Conservation (phyloP, 768 basidiomycete genomes). For the Mrakia blollopis region DNA sequence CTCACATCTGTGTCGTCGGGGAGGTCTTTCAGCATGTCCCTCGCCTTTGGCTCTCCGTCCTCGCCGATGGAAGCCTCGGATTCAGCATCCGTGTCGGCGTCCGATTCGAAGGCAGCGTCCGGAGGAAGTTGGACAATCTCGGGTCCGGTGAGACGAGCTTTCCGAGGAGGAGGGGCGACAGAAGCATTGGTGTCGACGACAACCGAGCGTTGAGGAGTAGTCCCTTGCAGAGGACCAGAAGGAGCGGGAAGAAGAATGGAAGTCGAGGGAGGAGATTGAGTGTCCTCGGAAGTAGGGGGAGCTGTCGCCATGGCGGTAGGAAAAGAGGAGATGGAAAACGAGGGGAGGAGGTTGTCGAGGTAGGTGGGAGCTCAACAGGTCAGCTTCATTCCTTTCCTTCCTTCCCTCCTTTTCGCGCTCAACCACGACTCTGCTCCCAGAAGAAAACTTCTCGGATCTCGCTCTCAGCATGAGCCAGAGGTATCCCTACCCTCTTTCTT, state of each 20-base stretch:
- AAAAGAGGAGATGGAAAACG: not conserved
- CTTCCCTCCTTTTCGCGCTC: no score
- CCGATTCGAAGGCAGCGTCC: slow-evolving; percentile 12
- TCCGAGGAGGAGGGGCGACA: not conserved
- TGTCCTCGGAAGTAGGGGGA: not conserved
- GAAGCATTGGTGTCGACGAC: not conserved
- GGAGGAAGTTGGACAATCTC: slow-evolving; percentile 32
- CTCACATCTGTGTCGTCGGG: slow-evolving; percentile 29
- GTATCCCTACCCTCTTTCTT: no score
- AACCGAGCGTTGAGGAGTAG: slow-evolving; percentile 7
- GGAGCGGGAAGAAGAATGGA: slow-evolving; percentile 18
- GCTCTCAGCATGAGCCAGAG: no score
- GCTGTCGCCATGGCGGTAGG: not conserved
- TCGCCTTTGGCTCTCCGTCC: slow-evolving; percentile 15
- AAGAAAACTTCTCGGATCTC: no score
- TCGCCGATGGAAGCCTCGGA: slow-evolving; percentile 16
- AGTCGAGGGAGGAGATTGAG: no score
- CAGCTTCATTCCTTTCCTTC: no score
- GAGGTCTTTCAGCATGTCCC: slow-evolving; percentile 22
- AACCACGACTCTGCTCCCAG: no score
- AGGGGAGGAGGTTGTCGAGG: no score
- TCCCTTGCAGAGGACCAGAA: slow-evolving; percentile 2
- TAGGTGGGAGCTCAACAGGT: no score
- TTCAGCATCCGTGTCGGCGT: slow-evolving; percentile 10
- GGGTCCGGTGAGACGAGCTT: slow-evolving; percentile 28